Evolutionary conservation across 2,329 filamentous ascomycete species (phyloP), one percentile per base, ranked within the genome.

Genomic region (Raffaelea deltoideospora): DNA sequence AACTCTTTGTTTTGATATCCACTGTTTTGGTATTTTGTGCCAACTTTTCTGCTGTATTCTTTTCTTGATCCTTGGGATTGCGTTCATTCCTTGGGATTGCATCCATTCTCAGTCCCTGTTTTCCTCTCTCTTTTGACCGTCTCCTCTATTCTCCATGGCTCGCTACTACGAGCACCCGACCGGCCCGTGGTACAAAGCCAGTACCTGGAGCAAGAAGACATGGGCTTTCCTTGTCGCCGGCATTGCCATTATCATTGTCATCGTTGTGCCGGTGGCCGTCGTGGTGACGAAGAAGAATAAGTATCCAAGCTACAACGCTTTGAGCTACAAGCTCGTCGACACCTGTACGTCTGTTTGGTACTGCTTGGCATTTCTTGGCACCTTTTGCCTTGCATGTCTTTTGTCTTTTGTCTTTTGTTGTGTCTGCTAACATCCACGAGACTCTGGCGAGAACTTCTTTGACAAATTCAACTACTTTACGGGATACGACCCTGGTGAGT

Each of bases 381-480:
- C 8, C 13, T 26, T 8, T 26, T 8, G 13, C 13, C 23, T 26
- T 13, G 8, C 23, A 13, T 8, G 23, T 8, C 13, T 26, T 8
- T 26, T 26, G 8, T 26, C 23, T 8, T 8, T 26, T 8, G 23
- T 26, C 23, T 26, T 13, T 26, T 8, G 8, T 26, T 26, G 13
- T 26, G 8, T 26, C 13, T 10, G 27, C 35, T 40, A 18, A 37
- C 34, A 26, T 10, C 5, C 3, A n/a, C 26, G n/a, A 70, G 67
- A 69, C 45, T 59, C 58, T 15, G 64, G 65, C 35, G 53, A 60
- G 29, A 48, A 44, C 13, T 72, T 72, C 47, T 72, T 72, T 48
- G 65, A 71, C 45, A 60, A 68, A 26, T 72, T 72, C 47, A 49
- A 69, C 45, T 72, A 72, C 45, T 69, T 59, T 41, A 56, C 52